Percentiles rank a stretch among this genome's conserved stretches.
Evolutionary conservation across 768 basidiomycete genomes (phyloP).

Genomic region (Russula sp.): DNA sequence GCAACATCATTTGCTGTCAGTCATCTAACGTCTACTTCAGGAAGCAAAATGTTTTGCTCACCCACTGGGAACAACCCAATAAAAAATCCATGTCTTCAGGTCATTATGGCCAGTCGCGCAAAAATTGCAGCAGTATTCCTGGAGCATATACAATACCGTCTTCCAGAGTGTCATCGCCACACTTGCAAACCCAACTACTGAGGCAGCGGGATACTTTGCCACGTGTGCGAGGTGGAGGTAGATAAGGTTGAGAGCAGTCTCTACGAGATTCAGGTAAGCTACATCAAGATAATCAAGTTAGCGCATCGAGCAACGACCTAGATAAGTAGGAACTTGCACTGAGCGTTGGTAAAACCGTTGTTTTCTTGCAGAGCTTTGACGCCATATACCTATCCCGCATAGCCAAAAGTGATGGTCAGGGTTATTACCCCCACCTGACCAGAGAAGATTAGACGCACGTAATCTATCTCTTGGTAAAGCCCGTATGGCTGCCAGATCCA

Average conservation of each 20-base stretch:
- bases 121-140: slow-evolving; percentile 71
- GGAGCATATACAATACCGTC: slow-evolving; percentile 73
- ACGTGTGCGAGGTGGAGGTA: slow-evolving; percentile 76
- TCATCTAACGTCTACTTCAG: neutral
- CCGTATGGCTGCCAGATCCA: slow-evolving; percentile 89
- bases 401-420: neutral
- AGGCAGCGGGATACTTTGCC: slow-evolving; percentile 52
- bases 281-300: neutral
- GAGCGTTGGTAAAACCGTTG: slow-evolving; percentile 81
- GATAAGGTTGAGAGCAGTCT: slow-evolving; percentile 62
- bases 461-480: slow-evolving; percentile 61
- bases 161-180: slow-evolving; percentile 79
- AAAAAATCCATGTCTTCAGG: slow-evolving; percentile 39
- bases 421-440: neutral
- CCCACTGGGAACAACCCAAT: slow-evolving; percentile 79
- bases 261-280: slow-evolving; percentile 77
- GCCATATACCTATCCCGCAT: slow-evolving; percentile 61
- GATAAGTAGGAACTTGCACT: slow-evolving; percentile 35
- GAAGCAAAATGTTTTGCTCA: slow-evolving; percentile 30
- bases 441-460: slow-evolving; percentile 27
- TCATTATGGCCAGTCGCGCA: slow-evolving; percentile 75
- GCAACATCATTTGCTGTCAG: slow-evolving; percentile 9
- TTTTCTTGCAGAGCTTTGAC: slow-evolving; percentile 51
- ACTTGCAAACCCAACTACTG: slow-evolving; percentile 65
- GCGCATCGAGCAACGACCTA: neutral